phyloP scores from a whole-genome alignment of 129 eudicot genomes.

The Arctium minus region DNA sequence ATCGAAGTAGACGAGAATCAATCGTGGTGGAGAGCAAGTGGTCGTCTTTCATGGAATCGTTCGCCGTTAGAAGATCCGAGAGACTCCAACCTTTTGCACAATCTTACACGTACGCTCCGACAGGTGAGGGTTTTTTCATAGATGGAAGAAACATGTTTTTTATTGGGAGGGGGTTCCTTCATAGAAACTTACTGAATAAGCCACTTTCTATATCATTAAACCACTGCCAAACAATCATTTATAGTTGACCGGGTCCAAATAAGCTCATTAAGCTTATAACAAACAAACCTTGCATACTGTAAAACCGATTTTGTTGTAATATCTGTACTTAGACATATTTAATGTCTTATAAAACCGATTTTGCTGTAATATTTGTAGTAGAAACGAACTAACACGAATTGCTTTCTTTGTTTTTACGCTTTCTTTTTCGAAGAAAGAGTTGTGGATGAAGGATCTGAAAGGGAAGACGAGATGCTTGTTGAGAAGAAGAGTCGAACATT shows the following conservation, averaged over 20 bases:
- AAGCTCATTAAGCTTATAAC: too few relatives aligned
- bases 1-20: constrained; percentile 43
- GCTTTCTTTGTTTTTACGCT: neutral
- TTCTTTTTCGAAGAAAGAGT: constrained; percentile 34
- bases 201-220: too few relatives aligned
- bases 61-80: constrained; percentile 60
- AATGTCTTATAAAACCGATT: too few relatives aligned
- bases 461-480: constrained; percentile 50
- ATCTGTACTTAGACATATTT: too few relatives aligned
- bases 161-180: too few relatives aligned
- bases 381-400: neutral
- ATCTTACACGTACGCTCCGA: constrained; percentile 35
- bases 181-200: too few relatives aligned
- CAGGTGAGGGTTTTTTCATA: constrained; percentile 24
- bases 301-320: too few relatives aligned
- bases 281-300: too few relatives aligned
- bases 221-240: too few relatives aligned
- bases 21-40: constrained; percentile 38
- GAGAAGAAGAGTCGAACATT: constrained; percentile 23
- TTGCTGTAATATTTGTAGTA: too few relatives aligned
- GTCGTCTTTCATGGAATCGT: constrained; percentile 28
- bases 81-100: constrained; percentile 40
- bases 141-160: too few relatives aligned
- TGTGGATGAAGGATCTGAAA: constrained; percentile 37
- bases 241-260: too few relatives aligned